A percentile compares a stretch with the other conserved stretches of the same genome.
Evolutionary conservation across 1,139 yeast species (phyloP).

Genomic region (Taphrina wiesneri): DNA sequence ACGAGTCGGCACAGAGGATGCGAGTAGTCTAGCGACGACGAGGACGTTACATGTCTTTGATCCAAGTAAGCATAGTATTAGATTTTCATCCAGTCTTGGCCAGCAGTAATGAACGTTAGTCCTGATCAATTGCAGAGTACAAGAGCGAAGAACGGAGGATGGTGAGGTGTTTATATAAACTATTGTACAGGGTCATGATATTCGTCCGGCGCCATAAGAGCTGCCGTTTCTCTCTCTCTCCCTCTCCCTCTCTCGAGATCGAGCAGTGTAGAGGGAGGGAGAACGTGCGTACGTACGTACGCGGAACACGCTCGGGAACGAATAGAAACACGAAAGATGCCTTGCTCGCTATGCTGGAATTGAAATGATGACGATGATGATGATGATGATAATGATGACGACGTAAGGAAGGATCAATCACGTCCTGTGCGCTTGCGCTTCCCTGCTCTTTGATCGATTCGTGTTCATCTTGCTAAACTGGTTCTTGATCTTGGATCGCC

Average conservation of each 20-base stretch:
- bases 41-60: conserved; percentile 1
- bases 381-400: background rate
- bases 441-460: conserved; percentile 9
- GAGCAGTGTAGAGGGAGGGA: too few species aligned
- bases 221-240: too few species aligned
- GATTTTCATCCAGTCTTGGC: background rate
- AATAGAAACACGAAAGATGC: too few species aligned
- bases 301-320: too few species aligned
- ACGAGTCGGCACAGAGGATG: too few species aligned
- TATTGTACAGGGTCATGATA: background rate
- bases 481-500: conserved; percentile 27
- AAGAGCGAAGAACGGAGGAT: too few species aligned
- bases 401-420: background rate
- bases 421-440: background rate
- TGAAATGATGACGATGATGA: background rate
- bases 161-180: background rate
- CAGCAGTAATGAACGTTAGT: background rate
- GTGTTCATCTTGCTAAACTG: conserved; percentile 19
- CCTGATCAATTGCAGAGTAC: too few species aligned
- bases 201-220: background rate
- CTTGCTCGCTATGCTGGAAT: background rate
- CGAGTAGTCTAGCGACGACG: background rate
- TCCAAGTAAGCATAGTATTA: conserved; percentile 21
- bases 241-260: too few species aligned
- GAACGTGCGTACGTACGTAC: too few species aligned